Conservation (phyloP, 495 filamentous ascomycete genomes). For the Podospora sp. region DNA sequence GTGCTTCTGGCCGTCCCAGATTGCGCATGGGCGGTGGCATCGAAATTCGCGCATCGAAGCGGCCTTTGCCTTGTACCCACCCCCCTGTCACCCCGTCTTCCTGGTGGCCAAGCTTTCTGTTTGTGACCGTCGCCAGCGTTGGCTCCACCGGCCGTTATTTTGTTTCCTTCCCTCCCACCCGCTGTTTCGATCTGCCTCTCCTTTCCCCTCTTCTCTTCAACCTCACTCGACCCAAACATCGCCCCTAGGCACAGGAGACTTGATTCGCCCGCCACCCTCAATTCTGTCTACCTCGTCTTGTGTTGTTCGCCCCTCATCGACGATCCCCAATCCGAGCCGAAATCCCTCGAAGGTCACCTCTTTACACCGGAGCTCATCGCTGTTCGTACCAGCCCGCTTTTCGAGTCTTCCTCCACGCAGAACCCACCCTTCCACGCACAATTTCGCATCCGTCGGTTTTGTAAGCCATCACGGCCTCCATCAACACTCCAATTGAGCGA, state of each 20-base stretch:
- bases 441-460: slow-evolving; percentile 2
- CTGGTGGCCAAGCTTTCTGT: slow-evolving; percentile 35
- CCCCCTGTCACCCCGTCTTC: slow-evolving; percentile 20
- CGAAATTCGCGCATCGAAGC: slow-evolving; percentile 9
- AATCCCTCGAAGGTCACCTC: not conserved
- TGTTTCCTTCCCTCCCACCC: slow-evolving; percentile 32
- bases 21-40: slow-evolving; percentile 16
- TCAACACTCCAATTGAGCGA: slow-evolving; percentile 9
- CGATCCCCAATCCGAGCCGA: not conserved
- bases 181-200: slow-evolving; percentile 21
- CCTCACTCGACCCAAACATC: slow-evolving; percentile 36
- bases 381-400: slow-evolving; percentile 4
- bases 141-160: slow-evolving; percentile 32
- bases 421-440: not conserved
- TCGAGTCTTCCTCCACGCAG: slow-evolving; percentile 6
- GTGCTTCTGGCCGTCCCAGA: slow-evolving; percentile 11
- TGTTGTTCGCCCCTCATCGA: slow-evolving; percentile 34
- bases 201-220: slow-evolving; percentile 32
- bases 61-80: not conserved
- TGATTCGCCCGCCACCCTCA: slow-evolving; percentile 6
- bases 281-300: slow-evolving; percentile 30
- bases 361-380: not conserved
- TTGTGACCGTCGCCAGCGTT: slow-evolving; percentile 12
- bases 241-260: slow-evolving; percentile 30
- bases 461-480: slow-evolving; percentile 9